Conservation (phyloP, 768 basidiomycete genomes). For the Galerina marginata region DNA sequence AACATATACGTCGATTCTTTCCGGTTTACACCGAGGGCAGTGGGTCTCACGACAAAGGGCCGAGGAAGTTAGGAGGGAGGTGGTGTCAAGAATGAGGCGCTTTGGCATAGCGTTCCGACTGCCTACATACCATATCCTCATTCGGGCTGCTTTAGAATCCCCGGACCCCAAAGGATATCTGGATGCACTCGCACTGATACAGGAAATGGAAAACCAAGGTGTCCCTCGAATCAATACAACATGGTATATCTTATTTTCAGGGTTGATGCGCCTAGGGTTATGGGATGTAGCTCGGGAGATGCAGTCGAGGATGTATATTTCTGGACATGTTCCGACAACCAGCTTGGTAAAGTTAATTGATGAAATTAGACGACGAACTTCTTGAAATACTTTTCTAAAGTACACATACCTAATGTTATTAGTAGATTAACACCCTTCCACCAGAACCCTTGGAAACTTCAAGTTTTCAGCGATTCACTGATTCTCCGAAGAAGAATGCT, state of each 20-base stretch:
- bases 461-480: conserved; percentile 1
- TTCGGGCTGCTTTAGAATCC: conserved; percentile 68
- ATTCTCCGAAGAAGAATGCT: conserved; percentile 62
- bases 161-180: conserved; percentile 53
- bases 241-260: conserved; percentile 78
- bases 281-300: conserved; percentile 68
- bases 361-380: conserved; percentile 41
- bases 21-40: conserved; percentile 67
- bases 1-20: conserved; percentile 83
- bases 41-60: conserved; percentile 52
- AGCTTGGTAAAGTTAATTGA: conserved; percentile 54
- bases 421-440: no score
- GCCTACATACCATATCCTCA: conserved; percentile 77
- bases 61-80: conserved; percentile 51
- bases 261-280: conserved; percentile 60
- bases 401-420: background rate
- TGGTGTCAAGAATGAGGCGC: conserved; percentile 64
- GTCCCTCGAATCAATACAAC: conserved; percentile 63
- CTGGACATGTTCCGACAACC: conserved; percentile 50
- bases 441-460: background rate
- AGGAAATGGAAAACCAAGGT: conserved; percentile 59
- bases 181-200: conserved; percentile 62
- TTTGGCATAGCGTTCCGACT: conserved; percentile 60
- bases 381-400: conserved; percentile 3
- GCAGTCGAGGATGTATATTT: conserved; percentile 60